These are phyloP conservation scores for Dactylellina sp. DNA, from an alignment of 2,329 filamentous ascomycete species.

Conservation along the genomic window DNA sequence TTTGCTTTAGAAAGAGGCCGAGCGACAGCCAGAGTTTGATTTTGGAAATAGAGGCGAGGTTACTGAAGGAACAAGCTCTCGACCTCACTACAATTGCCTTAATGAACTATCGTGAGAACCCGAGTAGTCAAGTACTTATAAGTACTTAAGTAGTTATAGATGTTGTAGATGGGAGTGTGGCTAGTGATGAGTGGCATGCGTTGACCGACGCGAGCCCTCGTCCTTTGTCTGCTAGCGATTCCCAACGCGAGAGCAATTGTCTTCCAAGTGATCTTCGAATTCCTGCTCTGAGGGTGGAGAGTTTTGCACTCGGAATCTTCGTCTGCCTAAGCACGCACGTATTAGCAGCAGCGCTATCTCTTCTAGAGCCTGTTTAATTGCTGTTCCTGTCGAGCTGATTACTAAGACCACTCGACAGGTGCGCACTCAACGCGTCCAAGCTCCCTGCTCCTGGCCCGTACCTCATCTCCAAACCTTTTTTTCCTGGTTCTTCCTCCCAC, in stretches of 20 bases:
- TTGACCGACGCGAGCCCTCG: not conserved
- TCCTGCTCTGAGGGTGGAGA: too few species aligned
- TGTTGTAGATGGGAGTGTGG: not conserved
- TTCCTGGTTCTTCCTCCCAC: slow-evolving; percentile 10
- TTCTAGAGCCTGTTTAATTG: not conserved
- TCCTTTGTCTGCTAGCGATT: not conserved
- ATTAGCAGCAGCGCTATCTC: not conserved
- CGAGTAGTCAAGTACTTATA: too few species aligned
- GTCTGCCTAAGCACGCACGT: not conserved
- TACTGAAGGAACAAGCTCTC: too few species aligned
- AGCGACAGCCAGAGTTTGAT: too few species aligned
- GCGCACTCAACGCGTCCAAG: slow-evolving; percentile 51
- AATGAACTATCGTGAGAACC: too few species aligned
- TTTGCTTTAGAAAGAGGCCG: too few species aligned
- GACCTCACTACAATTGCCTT: too few species aligned
- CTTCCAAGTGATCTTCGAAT: too few species aligned
- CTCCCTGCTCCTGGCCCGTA: slow-evolving; percentile 14
- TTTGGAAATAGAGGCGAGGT: too few species aligned
- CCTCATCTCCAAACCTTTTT: slow-evolving; percentile 43
- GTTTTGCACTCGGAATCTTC: not conserved
- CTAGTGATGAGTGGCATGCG: slow-evolving; percentile 4
- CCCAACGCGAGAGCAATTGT: not conserved
- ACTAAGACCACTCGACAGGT: slow-evolving; percentile 19
- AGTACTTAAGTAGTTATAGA: too few species aligned
- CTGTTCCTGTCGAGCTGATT: slow-evolving; percentile 4